Conservation (phyloP, 2,329 filamentous ascomycete species). For the Stagonosporopsis chrysanthemi region DNA sequence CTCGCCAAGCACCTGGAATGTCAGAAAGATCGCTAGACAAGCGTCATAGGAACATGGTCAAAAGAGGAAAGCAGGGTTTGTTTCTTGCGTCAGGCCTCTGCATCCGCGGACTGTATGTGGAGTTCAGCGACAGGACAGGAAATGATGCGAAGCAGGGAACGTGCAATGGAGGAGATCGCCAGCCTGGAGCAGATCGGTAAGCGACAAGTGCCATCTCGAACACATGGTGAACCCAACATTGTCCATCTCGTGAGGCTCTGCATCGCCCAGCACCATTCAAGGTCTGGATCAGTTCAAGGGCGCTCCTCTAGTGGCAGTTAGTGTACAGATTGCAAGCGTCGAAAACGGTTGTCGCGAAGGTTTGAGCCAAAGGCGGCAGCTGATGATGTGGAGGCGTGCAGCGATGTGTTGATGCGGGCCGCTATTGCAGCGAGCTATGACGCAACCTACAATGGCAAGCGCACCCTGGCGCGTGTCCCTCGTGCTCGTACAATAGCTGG, state of each 20-base stretch:
- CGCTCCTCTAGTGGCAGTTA: not conserved
- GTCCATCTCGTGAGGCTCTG: conserved; percentile 7
- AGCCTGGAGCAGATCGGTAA: conserved; percentile 23
- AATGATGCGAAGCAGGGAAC: conserved; percentile 20
- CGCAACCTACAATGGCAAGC: conserved; percentile 20
- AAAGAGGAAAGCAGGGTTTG: conserved; percentile 5
- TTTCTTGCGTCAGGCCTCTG: conserved; percentile 9
- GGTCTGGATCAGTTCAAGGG: not conserved
- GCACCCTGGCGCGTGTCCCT: conserved; percentile 13
- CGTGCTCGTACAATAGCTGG: conserved; percentile 12
- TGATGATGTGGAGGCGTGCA: conserved; percentile 22
- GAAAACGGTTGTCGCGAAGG: conserved; percentile 8
- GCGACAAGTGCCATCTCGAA: conserved; percentile 23
- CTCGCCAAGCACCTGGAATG: not conserved
- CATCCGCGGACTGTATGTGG: conserved; percentile 15
- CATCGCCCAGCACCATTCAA: not conserved
- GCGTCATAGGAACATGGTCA: not conserved
- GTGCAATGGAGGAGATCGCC: conserved; percentile 11
- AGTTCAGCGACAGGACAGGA: not conserved
- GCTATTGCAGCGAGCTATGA: conserved; percentile 27
- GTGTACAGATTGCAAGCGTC: conserved; percentile 1
- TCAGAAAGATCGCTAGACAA: not conserved
- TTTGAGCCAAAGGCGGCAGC: conserved; percentile 11
- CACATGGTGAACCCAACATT: conserved; percentile 13
- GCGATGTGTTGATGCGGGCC: conserved; percentile 21